Percentiles rank a stretch among this genome's conserved stretches.
Evolutionary conservation across 768 basidiomycete species (phyloP).

Genomic region (Tulasnella calospora): DNA sequence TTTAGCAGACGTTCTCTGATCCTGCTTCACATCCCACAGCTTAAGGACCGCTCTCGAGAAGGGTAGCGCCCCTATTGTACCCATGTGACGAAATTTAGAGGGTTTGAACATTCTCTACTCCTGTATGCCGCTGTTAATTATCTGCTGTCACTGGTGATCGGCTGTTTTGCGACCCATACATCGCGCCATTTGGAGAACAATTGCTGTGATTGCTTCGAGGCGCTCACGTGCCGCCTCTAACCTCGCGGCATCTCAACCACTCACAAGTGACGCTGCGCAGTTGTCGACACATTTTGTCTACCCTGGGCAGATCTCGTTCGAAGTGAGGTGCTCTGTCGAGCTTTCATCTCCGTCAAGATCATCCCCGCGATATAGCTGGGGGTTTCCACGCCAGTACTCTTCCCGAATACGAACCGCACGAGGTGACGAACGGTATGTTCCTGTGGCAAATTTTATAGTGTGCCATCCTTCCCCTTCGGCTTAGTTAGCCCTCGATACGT

Average conservation of each 20-base stretch:
- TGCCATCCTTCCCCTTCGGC: not conserved
- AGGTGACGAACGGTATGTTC: not conserved
- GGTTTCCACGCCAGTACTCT: not conserved
- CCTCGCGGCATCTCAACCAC: not conserved
- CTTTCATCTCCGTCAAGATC: not conserved
- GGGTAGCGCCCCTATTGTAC: constrained; percentile 59
- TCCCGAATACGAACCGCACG: not conserved
- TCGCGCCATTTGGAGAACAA: not conserved
- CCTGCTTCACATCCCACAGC: constrained; percentile 40
- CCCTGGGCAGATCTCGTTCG: not conserved
- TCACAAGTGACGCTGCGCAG: not conserved
- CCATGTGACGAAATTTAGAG: constrained; percentile 1
- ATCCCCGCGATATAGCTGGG: not conserved
- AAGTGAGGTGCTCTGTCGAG: not conserved
- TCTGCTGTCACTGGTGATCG: not conserved
- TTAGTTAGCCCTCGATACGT: not conserved
- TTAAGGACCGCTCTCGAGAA: constrained; percentile 72
- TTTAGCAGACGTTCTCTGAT: not conserved
- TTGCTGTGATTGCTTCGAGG: not conserved
- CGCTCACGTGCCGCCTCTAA: not conserved
- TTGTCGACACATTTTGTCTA: not conserved
- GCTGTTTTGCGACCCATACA: not conserved
- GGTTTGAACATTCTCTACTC: not conserved
- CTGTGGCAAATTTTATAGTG: not conserved
- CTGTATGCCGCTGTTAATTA: not conserved